These are phyloP conservation scores for Plasmodium gallinaceum DNA, from an alignment of 169 alveolate species.

Conservation along the genomic window DNA sequence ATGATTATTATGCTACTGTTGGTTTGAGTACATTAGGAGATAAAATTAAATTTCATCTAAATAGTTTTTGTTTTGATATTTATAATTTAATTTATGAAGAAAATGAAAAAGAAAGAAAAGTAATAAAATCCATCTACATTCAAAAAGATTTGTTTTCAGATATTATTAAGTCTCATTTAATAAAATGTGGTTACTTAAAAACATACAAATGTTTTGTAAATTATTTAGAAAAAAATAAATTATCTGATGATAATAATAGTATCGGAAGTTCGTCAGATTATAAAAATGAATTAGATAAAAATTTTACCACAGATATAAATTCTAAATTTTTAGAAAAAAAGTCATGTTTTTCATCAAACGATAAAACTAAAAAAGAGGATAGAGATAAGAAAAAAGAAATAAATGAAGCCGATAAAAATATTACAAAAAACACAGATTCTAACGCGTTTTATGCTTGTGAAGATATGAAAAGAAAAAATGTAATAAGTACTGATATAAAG, in stretches of 20 bases:
- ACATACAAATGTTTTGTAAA: constrained; percentile 56
- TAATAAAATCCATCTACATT: constrained; percentile 61
- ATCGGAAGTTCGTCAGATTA: constrained; percentile 18
- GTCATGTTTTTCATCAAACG: neutral
- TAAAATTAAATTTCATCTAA: constrained; percentile 58
- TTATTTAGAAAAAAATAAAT: constrained; percentile 43
- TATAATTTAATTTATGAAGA: constrained; percentile 69
- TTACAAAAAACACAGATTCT: neutral
- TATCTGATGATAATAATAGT: constrained; percentile 52
- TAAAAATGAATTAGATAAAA: constrained; percentile 17
- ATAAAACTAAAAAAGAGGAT: neutral
- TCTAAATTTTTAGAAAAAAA: constrained; percentile 1
- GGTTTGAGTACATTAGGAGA: constrained; percentile 75
- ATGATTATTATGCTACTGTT: constrained; percentile 78
- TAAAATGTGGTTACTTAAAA: constrained; percentile 66
- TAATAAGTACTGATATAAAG: neutral
- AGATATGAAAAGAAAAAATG: constrained; percentile 1
- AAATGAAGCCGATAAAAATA: neutral
- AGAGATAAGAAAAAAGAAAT: neutral
- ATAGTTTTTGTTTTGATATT: constrained; percentile 53
- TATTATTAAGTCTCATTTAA: constrained; percentile 66
- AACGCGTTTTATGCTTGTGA: neutral
- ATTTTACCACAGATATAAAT: constrained; percentile 12
- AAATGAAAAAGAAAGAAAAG: constrained; percentile 76
- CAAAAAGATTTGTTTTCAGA: constrained; percentile 67